Base-by-base conservation (phyloP, 108 stramenopile genomes). In the Epipyxis sp. region DNA sequence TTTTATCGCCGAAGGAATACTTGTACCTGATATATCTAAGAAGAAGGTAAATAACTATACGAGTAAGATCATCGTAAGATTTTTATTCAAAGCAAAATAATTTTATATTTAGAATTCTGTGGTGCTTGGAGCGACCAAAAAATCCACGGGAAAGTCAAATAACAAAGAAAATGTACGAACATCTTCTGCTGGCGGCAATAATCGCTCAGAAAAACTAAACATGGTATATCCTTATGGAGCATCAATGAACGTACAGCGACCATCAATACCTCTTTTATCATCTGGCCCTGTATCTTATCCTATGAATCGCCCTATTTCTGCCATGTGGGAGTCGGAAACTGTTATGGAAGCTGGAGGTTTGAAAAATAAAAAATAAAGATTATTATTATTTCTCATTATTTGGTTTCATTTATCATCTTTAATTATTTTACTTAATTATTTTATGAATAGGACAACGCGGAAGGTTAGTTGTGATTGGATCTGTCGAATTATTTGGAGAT, bases 201-300 rank as follows among this genome's bases (percentile, higher is more conserved):
- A 39, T 57, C 76, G 62, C 42, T 59, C 57, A 58, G 78, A 59
- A 50, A 87, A 87, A 0, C 81, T 89, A 0, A 50, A 85, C 1
- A 91, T 91, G 69, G 91, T 91, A 10, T 90, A 90, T 77, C 91
- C 92, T 1, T 88, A 89, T 69, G 92, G 92, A 25, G 90, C 88
- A 0, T 89, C 91, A 0, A 80, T 93, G 58, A 86, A 69, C 54
- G 90, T 91, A 1, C 82, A 86, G 50, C 68, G 81, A 1, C 90
- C 91, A 0, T 78, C 91, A 1, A 78, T 62, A 25, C 79, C 91
- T 0, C 37, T 93, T 0, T 85, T 92, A 43, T 88, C 89, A 13
- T 88, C 87, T 0, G 92, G 92, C 1, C 89, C 88, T 40, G 85
- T 91, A 27, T 86, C 91, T 0, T 93, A 90, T 78, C 92, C 92